A percentile compares a stretch with the other conserved stretches of the same genome.
These are phyloP conservation scores for Botryotinia globosa DNA, from an alignment of 2,329 filamentous ascomycete genomes.

Conservation along the genomic window DNA sequence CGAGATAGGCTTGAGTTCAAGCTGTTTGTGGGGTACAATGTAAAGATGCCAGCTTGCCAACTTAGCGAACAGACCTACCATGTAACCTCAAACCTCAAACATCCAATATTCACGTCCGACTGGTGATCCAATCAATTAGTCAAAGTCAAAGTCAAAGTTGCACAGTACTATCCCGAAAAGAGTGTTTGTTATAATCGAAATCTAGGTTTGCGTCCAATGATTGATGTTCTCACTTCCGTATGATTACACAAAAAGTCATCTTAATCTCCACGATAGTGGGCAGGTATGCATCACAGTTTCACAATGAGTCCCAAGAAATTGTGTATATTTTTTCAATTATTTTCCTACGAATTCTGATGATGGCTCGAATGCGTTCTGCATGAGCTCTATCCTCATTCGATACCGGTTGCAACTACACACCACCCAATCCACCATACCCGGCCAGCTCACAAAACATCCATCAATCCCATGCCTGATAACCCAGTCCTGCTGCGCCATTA, in stretches of 20 bases:
- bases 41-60: slow-evolving; percentile 31
- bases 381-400: slow-evolving; percentile 11
- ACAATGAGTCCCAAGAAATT: neutral
- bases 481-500: slow-evolving; percentile 35
- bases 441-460: neutral
- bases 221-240: neutral
- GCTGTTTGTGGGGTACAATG: slow-evolving; percentile 16
- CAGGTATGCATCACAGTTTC: slow-evolving; percentile 1
- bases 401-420: neutral
- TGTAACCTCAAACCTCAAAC: slow-evolving; percentile 6
- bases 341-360: neutral
- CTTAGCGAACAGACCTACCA: slow-evolving; percentile 20
- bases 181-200: neutral
- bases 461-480: neutral
- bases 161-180: neutral
- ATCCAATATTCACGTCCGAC: neutral
- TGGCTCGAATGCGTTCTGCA: slow-evolving; percentile 17
- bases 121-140: neutral
- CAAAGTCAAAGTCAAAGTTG: neutral
- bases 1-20: slow-evolving; percentile 15
- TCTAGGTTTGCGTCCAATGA: neutral
- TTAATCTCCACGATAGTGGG: neutral
- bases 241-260: neutral
- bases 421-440: neutral
- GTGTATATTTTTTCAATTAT: neutral